Base-by-base conservation (phyloP, 805 yeast species). In the Candida bentonensis region DNA sequence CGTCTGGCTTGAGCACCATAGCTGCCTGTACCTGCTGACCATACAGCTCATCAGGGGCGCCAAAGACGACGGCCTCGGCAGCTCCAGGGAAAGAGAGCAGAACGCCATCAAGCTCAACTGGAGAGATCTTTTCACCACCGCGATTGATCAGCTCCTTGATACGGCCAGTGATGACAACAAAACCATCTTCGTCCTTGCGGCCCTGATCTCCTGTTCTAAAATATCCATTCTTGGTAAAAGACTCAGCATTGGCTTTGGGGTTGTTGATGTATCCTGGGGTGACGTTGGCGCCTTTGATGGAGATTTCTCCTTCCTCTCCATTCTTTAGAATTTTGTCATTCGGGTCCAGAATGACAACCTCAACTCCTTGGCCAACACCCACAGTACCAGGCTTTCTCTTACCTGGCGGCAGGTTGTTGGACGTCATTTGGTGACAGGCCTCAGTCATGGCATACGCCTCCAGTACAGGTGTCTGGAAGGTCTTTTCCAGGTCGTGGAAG, bases 131-230 rank as follows among this genome's bases (percentile, higher is more conserved):
- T 61, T 80, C 88, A 46, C 88, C 88, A 21, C 84, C 88, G 43
- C 86, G 72, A 58, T 79, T 80, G 54, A 80, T 81, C 52, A 81
- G 65, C 59, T 80, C 88, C 60, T 81, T 80, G 51, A 81, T 69
- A 49, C 88, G 68, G 26, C 88, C 87, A 22, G 84, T 79, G 49
- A 80, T 65, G 11, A 69, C 66, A 23, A 80, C 60, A 55, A 75
- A 74, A 0, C 79, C 78, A 43, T 79, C 80, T 3, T 59, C 52
- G 54, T 79, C 82, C 42, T 74, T 57, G 51, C 62, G 69, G 2
- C 87, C 88, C 57, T 81, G 82, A 56, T 82, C 92, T 41, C 92
- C 92, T 3, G 92, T 82, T 49, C 84, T 71, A 73, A 82, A 82
- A 59, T 68, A 80, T 26, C 77, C 76, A 21, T 69, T 65, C 43